These are phyloP conservation scores for Aureobasidium lini DNA, from an alignment of 2,329 filamentous ascomycete species.

Conservation along the genomic window DNA sequence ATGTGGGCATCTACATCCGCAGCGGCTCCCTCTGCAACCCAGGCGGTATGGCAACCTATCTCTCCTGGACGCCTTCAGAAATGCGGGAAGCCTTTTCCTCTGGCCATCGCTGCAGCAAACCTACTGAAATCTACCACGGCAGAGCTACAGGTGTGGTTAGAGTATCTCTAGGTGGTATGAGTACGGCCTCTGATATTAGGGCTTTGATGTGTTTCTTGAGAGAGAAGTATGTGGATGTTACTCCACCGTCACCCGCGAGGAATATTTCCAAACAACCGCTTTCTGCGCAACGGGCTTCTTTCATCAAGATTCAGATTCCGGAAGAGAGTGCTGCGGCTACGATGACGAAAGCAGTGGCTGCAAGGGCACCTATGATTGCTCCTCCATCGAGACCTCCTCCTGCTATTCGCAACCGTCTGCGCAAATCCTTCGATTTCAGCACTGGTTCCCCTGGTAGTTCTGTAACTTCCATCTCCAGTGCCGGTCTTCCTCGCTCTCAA, in stretches of 20 bases:
- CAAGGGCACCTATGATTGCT: background rate
- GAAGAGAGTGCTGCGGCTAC: background rate
- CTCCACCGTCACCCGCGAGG: background rate
- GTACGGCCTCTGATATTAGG: constrained; percentile 65
- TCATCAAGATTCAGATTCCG: background rate
- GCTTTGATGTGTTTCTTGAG: constrained; percentile 48
- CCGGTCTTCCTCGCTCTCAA: background rate
- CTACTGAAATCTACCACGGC: constrained; percentile 72
- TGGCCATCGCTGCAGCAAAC: constrained; percentile 76
- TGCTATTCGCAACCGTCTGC: background rate
- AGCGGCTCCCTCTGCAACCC: constrained; percentile 91
- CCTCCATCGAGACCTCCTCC: background rate
- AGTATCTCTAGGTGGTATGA: constrained; percentile 86
- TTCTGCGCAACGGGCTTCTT: background rate
- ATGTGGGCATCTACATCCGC: constrained; percentile 75
- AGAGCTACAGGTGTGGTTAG: constrained; percentile 85
- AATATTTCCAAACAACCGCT: background rate
- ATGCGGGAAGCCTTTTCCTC: constrained; percentile 77
- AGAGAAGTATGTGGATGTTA: constrained; percentile 26
- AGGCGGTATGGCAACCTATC: constrained; percentile 67
- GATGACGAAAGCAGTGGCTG: background rate
- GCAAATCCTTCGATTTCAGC: background rate
- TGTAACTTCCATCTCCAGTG: background rate
- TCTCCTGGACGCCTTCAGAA: constrained; percentile 72
- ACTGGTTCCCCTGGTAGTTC: background rate